Evolutionary conservation across 116 monocot genomes (phyloP).

Genomic region (Trichopus zeylanicus): DNA sequence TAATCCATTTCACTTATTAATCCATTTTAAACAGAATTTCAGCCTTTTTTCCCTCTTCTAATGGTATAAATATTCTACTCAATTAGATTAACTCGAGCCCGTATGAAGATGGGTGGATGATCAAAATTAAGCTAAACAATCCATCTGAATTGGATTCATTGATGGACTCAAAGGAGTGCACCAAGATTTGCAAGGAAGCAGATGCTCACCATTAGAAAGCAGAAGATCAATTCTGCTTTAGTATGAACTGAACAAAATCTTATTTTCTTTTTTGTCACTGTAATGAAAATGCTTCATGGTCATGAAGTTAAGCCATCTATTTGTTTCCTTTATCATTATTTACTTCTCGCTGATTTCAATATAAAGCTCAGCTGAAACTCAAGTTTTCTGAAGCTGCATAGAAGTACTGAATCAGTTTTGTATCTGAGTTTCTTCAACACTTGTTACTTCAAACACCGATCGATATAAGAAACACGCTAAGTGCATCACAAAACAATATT

Average conservation of each 20-base stretch:
- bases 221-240: neutral
- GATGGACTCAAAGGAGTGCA: slow-evolving; percentile 67
- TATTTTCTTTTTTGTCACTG: too few relatives aligned
- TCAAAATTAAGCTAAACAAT: slow-evolving; percentile 65
- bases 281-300: too few relatives aligned
- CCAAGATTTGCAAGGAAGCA: slow-evolving; percentile 77
- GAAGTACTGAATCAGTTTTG: neutral
- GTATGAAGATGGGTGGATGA: slow-evolving; percentile 94
- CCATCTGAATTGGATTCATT: slow-evolving; percentile 61
- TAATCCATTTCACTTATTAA: neutral
- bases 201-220: slow-evolving; percentile 55
- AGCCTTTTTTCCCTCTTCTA: neutral
- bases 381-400: neutral
- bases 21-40: neutral
- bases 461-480: too few relatives aligned
- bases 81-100: slow-evolving; percentile 79
- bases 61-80: neutral
- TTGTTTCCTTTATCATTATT: neutral
- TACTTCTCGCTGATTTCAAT: neutral
- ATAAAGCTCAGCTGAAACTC: too few relatives aligned
- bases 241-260: neutral
- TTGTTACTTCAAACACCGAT: too few relatives aligned
- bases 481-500: neutral
- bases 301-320: neutral
- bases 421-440: too few relatives aligned